Conservation (phyloP, 352 stramenopile genomes). For the Pythium plurisporium region DNA sequence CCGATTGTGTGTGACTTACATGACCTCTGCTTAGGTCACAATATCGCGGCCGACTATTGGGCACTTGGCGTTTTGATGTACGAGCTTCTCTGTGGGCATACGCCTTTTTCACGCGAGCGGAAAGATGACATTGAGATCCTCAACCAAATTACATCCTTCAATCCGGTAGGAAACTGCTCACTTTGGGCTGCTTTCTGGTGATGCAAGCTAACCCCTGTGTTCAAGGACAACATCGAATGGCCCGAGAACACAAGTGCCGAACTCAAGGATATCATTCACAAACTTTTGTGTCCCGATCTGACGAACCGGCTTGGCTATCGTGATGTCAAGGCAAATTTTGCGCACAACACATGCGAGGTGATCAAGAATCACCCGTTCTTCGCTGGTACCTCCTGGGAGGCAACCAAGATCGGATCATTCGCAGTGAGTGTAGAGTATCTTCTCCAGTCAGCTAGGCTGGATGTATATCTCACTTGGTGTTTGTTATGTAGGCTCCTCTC, state of each 20-base stretch:
- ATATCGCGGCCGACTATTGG: conserved; percentile 90
- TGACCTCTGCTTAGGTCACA: too few relatives aligned
- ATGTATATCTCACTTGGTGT: conserved; percentile 3
- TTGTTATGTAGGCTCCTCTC: conserved; percentile 53
- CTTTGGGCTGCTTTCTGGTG: too few relatives aligned
- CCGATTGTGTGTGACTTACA: too few relatives aligned
- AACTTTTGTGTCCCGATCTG: conserved; percentile 55
- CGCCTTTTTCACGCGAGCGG: conserved; percentile 83
- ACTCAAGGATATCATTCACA: conserved; percentile 68
- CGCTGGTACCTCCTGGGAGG: conserved; percentile 75
- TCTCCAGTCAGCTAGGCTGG: not conserved
- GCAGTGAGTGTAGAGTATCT: conserved; percentile 37
- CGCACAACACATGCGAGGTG: conserved; percentile 48
- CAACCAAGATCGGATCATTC: conserved; percentile 76
- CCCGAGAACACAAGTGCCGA: conserved; percentile 59
- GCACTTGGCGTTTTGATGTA: conserved; percentile 93
- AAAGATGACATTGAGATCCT: conserved; percentile 86
- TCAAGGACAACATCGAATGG: conserved; percentile 68
- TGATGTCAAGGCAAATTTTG: conserved; percentile 37
- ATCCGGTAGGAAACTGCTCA: conserved; percentile 30
- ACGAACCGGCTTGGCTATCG: conserved; percentile 51
- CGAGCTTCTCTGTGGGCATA: conserved; percentile 87
- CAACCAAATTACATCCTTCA: conserved; percentile 80
- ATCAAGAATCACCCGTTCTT: conserved; percentile 86
- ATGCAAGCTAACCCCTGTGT: too few relatives aligned